Evolutionary conservation across 208 protist species (phyloP), one percentile per base, ranked within the genome.

Genomic region (Trypanosoma melophagium): DNA sequence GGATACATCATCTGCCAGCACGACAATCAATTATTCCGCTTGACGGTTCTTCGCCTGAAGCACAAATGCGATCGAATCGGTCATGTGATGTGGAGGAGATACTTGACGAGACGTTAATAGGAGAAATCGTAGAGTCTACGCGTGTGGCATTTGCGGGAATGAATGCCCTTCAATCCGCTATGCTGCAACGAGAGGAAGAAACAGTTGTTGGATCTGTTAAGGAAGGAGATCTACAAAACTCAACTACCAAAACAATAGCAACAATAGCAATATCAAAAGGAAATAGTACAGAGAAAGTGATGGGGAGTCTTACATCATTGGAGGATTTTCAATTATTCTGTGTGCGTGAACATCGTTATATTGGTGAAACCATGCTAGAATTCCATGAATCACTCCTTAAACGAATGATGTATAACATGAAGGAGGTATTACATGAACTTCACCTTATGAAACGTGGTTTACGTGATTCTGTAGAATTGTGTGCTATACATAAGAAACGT

Each of bases 381-480:
- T 25, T 65, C 2, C 45, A 65, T 21, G 47, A 9, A 16, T 65
- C 60, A 0, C 7, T 65, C 25, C 60, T 65, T 7, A 53, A 44
- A 24, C 60, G 60, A n/a, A 53, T 65, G 60, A 4, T 8, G 24
- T 12, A 55, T 25, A 55, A 42, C 3, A 41, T 65, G 21, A 55
- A 35, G 14, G 60, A 65, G 16, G 60, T 65, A 28, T 17, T 65
- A 10, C 47, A 55, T 35, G 60, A 65, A 24, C 31, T 65, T 0
- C 44, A 52, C 12, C 44, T 42, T 8, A 10, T 65, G 47, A 52
- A 55, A 24, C 60, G 47, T 19, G 60, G 60, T 7, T 24, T 65
- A 9, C 60, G 60, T 9, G 60, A 65, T 45, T 65, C 60, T 9
- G 60, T 65, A 14, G 60, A 65, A 24, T 41, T 65, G 22, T 65